Base-by-base conservation (phyloP, 1,139 yeast genomes). In the Taphrina communis region DNA sequence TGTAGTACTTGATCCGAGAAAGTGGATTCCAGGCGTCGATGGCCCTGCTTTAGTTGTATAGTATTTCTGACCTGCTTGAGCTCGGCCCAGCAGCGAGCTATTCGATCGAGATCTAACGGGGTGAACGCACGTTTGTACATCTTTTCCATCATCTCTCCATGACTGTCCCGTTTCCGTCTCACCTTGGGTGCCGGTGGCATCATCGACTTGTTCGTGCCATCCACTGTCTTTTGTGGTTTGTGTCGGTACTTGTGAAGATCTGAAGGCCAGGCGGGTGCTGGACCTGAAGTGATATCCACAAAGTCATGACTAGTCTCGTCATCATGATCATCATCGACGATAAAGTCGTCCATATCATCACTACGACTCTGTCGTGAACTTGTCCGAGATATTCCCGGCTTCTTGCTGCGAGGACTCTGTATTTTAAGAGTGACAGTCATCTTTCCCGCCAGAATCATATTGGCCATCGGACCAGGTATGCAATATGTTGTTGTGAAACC, bases 401-500 rank as follows among this genome's bases (percentile, higher is more conserved):
- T 41, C 55, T 44, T 58, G 31, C 53, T 21, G 8, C 65, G 60
- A 14, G 69, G 66, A 35, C 52, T 60, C 56, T 59, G 62, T 8
- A 53, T 65, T 46, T 51, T 68, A 14, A 69, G 59, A 36, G 46
- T 48, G 38, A 69, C 65, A 21, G 48, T 38, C 39, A 58, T 60
- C 38, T 35, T 55, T 1, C 65, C 67, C 9, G 42, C 50, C 31
- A 66, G 11, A 11, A 69, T 50, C 6, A 44, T 35, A 36, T 44
- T 52, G 12, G 67, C 57, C 31, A 55, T 51, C 9, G 48, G 57
- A 9, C 71, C 71, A 19, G 65, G 67, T 14, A 52, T 39, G 31
- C 91, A 85, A 74, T 92, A 93, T 70, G 90, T 88, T 6, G 88
- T 82, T 0, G 96, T 90, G 80, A 89, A 92, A 0, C 97, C 95